phyloP scores from a whole-genome alignment of 495 filamentous ascomycete genomes.

The Lentithecium fluviatile region DNA sequence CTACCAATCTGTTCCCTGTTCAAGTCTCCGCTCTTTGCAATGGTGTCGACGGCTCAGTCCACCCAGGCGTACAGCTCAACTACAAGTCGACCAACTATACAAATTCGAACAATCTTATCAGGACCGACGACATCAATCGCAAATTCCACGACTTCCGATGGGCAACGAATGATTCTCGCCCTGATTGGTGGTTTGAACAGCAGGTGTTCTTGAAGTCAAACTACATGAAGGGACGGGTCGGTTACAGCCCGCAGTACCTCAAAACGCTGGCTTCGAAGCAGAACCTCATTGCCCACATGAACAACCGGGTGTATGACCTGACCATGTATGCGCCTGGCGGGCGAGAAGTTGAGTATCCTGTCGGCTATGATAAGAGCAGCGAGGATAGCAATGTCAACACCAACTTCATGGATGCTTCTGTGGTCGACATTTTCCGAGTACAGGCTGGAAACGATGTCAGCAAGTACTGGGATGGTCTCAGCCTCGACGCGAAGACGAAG shows the following conservation, averaged over 20 bases:
- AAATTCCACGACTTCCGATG: slow-evolving; percentile 92
- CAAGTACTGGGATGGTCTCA: slow-evolving; percentile 73
- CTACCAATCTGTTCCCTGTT: slow-evolving; percentile 84
- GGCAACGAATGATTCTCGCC: slow-evolving; percentile 74
- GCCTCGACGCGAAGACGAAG: slow-evolving; percentile 54
- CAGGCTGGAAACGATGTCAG: slow-evolving; percentile 77
- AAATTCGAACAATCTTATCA: slow-evolving; percentile 61
- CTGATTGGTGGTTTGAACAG: slow-evolving; percentile 88
- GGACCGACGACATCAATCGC: slow-evolving; percentile 65
- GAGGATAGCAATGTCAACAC: slow-evolving; percentile 55
- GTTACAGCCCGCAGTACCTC: slow-evolving; percentile 78
- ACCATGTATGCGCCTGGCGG: slow-evolving; percentile 81
- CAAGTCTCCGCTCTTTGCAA: slow-evolving; percentile 92
- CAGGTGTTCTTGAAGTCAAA: slow-evolving; percentile 70
- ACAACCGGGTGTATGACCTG: slow-evolving; percentile 84
- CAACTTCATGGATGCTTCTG: slow-evolving; percentile 78
- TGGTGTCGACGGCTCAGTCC: slow-evolving; percentile 63
- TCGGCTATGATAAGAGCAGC: slow-evolving; percentile 44
- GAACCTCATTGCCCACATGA: slow-evolving; percentile 72
- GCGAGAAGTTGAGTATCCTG: slow-evolving; percentile 56
- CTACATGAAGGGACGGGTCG: slow-evolving; percentile 86
- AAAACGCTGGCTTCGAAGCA: slow-evolving; percentile 63
- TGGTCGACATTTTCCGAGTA: slow-evolving; percentile 74
- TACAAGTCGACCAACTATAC: slow-evolving; percentile 76
- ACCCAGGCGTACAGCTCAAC: slow-evolving; percentile 73